Evolutionary conservation across 2,329 filamentous ascomycete genomes (phyloP).

Genomic region (Trichophaea hybrida): DNA sequence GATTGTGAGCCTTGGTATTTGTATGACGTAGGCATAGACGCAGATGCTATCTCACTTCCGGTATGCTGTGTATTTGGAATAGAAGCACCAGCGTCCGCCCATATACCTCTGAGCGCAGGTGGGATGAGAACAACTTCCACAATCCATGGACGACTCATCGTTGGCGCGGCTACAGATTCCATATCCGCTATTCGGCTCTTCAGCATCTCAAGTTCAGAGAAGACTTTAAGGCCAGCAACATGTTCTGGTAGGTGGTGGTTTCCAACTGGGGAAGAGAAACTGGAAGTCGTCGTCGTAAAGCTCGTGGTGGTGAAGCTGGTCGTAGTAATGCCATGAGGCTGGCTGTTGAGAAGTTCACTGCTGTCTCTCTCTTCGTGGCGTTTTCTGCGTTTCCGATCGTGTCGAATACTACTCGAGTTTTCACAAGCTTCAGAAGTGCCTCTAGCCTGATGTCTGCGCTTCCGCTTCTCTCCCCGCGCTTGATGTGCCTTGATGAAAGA

Average conservation of each 20-base stretch:
- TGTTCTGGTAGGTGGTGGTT: background rate
- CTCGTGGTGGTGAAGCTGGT: conserved; percentile 3
- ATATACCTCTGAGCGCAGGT: conserved; percentile 12
- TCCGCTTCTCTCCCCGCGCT: conserved; percentile 7
- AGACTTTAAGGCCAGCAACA: background rate
- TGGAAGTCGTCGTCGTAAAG: conserved; percentile 13
- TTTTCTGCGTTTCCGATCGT: conserved; percentile 7
- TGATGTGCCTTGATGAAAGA: background rate
- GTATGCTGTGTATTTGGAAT: conserved; percentile 10
- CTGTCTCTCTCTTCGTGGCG: background rate
- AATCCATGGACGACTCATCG: conserved; percentile 20
- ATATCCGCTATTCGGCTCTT: conserved; percentile 19
- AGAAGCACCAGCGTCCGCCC: conserved; percentile 4
- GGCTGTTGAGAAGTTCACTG: background rate
- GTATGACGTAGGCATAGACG: conserved; percentile 2
- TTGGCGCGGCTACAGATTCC: conserved; percentile 18
- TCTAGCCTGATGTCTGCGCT: conserved; percentile 3
- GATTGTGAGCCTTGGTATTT: background rate
- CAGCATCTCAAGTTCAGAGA: conserved; percentile 14
- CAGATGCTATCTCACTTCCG: conserved; percentile 11
- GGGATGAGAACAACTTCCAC: conserved; percentile 24
- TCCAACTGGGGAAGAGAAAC: conserved; percentile 2
- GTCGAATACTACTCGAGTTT: conserved; percentile 3
- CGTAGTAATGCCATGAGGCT: background rate
- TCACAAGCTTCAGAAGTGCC: background rate